Evolutionary conservation across 192 early-diverging fungal species (phyloP).

Genomic region (Coemansia brasiliensis): DNA sequence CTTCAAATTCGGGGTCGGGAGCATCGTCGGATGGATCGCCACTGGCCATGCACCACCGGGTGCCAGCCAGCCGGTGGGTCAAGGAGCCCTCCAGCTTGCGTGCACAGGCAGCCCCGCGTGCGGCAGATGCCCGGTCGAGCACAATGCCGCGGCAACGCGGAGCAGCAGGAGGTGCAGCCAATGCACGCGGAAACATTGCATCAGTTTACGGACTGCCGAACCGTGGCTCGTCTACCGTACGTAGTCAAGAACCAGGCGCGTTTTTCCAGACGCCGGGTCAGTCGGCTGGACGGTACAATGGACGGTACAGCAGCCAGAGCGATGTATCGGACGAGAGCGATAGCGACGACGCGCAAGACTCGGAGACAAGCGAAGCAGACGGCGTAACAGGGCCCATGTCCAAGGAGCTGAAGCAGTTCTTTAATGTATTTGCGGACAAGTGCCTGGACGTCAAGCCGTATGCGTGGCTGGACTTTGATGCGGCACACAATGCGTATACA

Average conservation of each 20-base stretch:
- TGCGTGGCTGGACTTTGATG: constrained; percentile 45
- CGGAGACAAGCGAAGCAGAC: constrained; percentile 6
- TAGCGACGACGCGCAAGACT: constrained; percentile 3
- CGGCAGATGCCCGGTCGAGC: constrained; percentile 21
- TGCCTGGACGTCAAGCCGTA: constrained; percentile 57
- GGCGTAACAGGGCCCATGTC: constrained; percentile 19
- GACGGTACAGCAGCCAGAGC: constrained; percentile 23
- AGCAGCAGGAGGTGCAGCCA: constrained; percentile 13
- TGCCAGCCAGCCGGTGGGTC: constrained; percentile 46
- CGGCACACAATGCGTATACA: constrained; percentile 41
- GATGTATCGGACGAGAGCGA: constrained; percentile 24
- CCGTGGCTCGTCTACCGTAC: constrained; percentile 17
- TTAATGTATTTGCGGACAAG: constrained; percentile 51
- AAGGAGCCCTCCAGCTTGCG: constrained; percentile 51
- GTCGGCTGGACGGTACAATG: constrained; percentile 10
- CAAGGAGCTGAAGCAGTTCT: constrained; percentile 46
- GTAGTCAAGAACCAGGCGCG: background rate
- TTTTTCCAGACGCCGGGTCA: constrained; percentile 11
- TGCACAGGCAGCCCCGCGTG: constrained; percentile 23
- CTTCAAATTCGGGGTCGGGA: constrained; percentile 41
- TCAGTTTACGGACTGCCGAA: constrained; percentile 53
- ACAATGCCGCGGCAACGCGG: constrained; percentile 52
- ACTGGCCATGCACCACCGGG: constrained; percentile 38
- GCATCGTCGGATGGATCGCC: constrained; percentile 43
- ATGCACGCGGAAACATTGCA: constrained; percentile 31